These are phyloP conservation scores for Chaetomium sp. DNA, from an alignment of 2,329 filamentous ascomycete genomes.

Conservation along the genomic window DNA sequence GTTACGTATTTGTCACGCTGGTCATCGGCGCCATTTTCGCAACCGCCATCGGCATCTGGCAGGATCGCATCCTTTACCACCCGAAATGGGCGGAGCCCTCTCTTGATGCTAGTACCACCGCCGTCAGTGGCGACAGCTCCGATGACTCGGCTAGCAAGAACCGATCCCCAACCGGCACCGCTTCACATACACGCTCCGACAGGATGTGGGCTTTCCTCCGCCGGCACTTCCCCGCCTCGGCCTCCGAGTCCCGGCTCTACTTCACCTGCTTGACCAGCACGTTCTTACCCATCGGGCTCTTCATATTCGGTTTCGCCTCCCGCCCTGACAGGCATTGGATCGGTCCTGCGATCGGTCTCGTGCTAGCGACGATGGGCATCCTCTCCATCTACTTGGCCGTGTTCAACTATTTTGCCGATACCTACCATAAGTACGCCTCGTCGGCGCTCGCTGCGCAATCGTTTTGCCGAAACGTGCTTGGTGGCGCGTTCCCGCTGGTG, in stretches of 20 bases:
- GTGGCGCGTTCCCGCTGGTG: slow-evolving; percentile 78
- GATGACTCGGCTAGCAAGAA: slow-evolving; percentile 21
- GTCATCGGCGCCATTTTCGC: slow-evolving; percentile 66
- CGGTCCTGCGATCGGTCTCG: slow-evolving; percentile 68
- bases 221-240: slow-evolving; percentile 50
- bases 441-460: slow-evolving; percentile 85
- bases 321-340: slow-evolving; percentile 68
- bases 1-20: slow-evolving; percentile 74
- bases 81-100: slow-evolving; percentile 40
- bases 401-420: slow-evolving; percentile 91
- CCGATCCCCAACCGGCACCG: not conserved
- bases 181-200: slow-evolving; percentile 31
- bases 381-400: slow-evolving; percentile 84
- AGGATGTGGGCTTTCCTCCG: slow-evolving; percentile 51
- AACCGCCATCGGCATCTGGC: slow-evolving; percentile 69
- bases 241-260: slow-evolving; percentile 79
- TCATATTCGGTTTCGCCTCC: slow-evolving; percentile 77
- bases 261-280: slow-evolving; percentile 77
- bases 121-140: slow-evolving; percentile 32
- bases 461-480: slow-evolving; percentile 82
- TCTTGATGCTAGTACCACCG: not conserved
- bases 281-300: slow-evolving; percentile 76
- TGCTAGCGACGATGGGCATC: slow-evolving; percentile 79
- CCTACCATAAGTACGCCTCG: slow-evolving; percentile 81
- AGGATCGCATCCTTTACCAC: slow-evolving; percentile 65